Evolutionary conservation across 331 rosid species (phyloP).

Genomic region (Malus hybrid): DNA sequence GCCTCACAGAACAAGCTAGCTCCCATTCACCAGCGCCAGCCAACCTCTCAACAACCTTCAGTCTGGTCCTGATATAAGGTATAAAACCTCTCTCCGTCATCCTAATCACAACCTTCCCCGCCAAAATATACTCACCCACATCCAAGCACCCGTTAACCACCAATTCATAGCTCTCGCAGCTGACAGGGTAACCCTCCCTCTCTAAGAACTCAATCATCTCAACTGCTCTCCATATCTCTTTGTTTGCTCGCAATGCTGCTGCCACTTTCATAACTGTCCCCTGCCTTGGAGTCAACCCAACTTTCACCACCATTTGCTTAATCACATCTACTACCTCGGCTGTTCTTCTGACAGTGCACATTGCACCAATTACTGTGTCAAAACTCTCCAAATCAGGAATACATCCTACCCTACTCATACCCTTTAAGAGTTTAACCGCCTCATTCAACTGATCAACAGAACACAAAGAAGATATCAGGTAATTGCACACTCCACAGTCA

Average conservation of each 20-base stretch:
- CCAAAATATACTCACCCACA: constrained; percentile 50
- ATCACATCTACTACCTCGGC: constrained; percentile 44
- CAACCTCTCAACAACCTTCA: constrained; percentile 70
- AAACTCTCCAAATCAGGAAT: constrained; percentile 67
- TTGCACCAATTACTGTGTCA: constrained; percentile 40
- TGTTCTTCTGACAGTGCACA: constrained; percentile 48
- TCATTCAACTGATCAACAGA: constrained; percentile 56
- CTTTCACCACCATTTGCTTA: constrained; percentile 54
- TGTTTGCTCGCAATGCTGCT: constrained; percentile 52
- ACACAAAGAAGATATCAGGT: constrained; percentile 60
- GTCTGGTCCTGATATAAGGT: constrained; percentile 58
- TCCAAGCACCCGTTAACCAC: constrained; percentile 75
- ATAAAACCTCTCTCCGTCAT: constrained; percentile 68
- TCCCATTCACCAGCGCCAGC: constrained; percentile 58
- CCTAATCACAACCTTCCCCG: constrained; percentile 53
- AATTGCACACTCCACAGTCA: constrained; percentile 55
- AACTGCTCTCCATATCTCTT: constrained; percentile 64
- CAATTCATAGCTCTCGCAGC: constrained; percentile 68
- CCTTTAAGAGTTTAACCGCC: constrained; percentile 58
- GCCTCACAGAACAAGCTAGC: constrained; percentile 68
- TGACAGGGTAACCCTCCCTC: constrained; percentile 38
- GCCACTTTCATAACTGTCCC: constrained; percentile 45
- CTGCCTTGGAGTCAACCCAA: constrained; percentile 58
- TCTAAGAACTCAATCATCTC: constrained; percentile 59
- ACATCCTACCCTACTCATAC: constrained; percentile 67